Conservation (phyloP, 495 filamentous ascomycete genomes). For the Hypoxylon crocopeplum region DNA sequence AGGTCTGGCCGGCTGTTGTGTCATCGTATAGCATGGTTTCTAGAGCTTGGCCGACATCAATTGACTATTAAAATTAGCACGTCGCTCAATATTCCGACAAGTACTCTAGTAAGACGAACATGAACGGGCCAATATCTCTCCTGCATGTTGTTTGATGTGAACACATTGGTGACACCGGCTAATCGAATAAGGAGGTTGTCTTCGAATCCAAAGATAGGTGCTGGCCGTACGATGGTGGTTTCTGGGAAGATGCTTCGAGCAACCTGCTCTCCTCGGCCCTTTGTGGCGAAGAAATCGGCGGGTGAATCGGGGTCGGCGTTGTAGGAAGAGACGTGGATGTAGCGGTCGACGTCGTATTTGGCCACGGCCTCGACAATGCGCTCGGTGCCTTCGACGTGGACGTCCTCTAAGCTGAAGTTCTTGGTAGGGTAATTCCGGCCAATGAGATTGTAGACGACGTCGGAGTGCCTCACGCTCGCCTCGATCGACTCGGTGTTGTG, state of each 20-base stretch:
- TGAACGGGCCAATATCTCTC: slow-evolving; percentile 92
- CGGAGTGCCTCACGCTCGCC: slow-evolving; percentile 93
- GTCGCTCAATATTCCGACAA: neutral
- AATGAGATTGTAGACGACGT: slow-evolving; percentile 95
- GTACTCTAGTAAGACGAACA: slow-evolving; percentile 61
- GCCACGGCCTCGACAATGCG: slow-evolving; percentile 94
- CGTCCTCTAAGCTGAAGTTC: slow-evolving; percentile 92
- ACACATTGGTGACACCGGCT: slow-evolving; percentile 75
- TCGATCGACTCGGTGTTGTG: slow-evolving; percentile 96
- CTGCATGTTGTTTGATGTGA: slow-evolving; percentile 91
- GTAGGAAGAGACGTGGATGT: slow-evolving; percentile 95
- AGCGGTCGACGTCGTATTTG: slow-evolving; percentile 98
- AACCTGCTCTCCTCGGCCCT: slow-evolving; percentile 84
- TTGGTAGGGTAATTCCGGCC: slow-evolving; percentile 96
- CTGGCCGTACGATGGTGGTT: slow-evolving; percentile 95
- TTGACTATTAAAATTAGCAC: slow-evolving; percentile 59
- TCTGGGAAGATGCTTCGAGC: slow-evolving; percentile 93
- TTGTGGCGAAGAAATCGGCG: slow-evolving; percentile 88
- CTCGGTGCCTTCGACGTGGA: slow-evolving; percentile 93
- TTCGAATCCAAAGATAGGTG: slow-evolving; percentile 93
- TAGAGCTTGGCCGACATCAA: slow-evolving; percentile 87
- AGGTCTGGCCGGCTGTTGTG: slow-evolving; percentile 86
- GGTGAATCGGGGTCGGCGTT: slow-evolving; percentile 82
- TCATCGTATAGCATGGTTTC: slow-evolving; percentile 91
- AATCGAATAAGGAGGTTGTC: slow-evolving; percentile 89